phyloP scores from a whole-genome alignment of 1,284 basidiomycete species.

The Phlebopus sp. region DNA sequence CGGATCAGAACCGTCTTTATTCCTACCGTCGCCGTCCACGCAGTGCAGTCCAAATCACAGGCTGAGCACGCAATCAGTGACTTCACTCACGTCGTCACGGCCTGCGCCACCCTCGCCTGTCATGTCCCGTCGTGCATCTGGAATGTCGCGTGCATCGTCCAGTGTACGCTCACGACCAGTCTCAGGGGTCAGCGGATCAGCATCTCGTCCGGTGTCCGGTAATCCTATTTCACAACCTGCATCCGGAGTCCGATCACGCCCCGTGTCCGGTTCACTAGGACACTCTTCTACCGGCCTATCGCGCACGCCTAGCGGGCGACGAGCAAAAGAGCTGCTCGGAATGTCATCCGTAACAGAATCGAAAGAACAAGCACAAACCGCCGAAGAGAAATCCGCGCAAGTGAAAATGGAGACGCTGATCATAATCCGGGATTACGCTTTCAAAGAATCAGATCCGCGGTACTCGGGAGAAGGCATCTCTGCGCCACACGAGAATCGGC shows the following conservation, averaged over 20 bases:
- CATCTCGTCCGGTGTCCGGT: slow-evolving; percentile 23
- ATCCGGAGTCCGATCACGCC: slow-evolving; percentile 3
- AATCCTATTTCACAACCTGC: neutral
- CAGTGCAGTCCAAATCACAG: slow-evolving; percentile 11
- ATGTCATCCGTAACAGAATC: slow-evolving; percentile 12
- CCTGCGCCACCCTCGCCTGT: slow-evolving; percentile 67
- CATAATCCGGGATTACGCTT: slow-evolving; percentile 66
- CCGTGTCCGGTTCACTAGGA: slow-evolving; percentile 8
- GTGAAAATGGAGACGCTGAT: slow-evolving; percentile 29
- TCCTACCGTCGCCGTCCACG: neutral
- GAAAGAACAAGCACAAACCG: slow-evolving; percentile 4
- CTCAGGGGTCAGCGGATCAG: slow-evolving; percentile 15
- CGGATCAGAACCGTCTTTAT: slow-evolving; percentile 10
- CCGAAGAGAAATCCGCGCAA: neutral
- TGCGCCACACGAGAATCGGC: slow-evolving; percentile 48
- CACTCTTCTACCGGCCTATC: slow-evolving; percentile 4
- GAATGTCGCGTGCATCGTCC: slow-evolving; percentile 30
- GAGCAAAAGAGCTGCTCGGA: slow-evolving; percentile 9
- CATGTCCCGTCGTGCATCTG: slow-evolving; percentile 53
- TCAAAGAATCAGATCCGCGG: slow-evolving; percentile 47
- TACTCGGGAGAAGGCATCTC: slow-evolving; percentile 52
- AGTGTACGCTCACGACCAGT: slow-evolving; percentile 15
- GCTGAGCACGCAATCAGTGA: slow-evolving; percentile 22
- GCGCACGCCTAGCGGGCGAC: slow-evolving; percentile 11
- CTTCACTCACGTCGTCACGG: slow-evolving; percentile 51